phyloP scores from a whole-genome alignment of 495 filamentous ascomycete species.

The Hypoxylon fragiforme region DNA sequence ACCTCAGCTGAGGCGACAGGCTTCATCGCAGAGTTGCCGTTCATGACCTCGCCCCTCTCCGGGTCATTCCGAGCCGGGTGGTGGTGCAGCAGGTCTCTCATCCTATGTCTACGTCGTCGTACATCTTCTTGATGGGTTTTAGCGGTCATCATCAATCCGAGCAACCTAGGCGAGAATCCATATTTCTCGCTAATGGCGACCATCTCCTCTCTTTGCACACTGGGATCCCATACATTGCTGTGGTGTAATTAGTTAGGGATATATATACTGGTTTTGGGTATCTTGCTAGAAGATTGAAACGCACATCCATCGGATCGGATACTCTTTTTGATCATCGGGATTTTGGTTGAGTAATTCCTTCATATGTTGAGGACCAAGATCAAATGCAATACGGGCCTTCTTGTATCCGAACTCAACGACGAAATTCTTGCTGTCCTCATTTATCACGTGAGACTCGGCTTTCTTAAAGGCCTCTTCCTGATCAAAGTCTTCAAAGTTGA shows the following conservation, averaged over 20 bases:
- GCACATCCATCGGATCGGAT: constrained; percentile 69
- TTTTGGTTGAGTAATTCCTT: constrained; percentile 37
- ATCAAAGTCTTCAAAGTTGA: constrained; percentile 60
- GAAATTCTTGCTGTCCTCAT: constrained; percentile 61
- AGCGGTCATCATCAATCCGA: constrained; percentile 58
- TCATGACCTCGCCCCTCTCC: constrained; percentile 20
- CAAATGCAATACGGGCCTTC: constrained; percentile 62
- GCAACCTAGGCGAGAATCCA: constrained; percentile 67
- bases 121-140: constrained; percentile 13
- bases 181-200: constrained; percentile 59
- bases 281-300: constrained; percentile 20
- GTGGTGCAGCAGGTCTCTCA: constrained; percentile 3
- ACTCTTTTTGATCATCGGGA: constrained; percentile 11
- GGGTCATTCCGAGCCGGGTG: constrained; percentile 16
- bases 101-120: constrained; percentile 19
- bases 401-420: constrained; percentile 71
- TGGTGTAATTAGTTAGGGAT: constrained; percentile 10
- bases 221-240: constrained; percentile 75
- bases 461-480: constrained; percentile 48
- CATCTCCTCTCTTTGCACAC: constrained; percentile 59
- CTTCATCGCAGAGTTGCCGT: constrained; percentile 16
- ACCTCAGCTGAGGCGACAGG: constrained; percentile 10
- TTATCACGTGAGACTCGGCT: constrained; percentile 41
- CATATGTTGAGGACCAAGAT: constrained; percentile 56
- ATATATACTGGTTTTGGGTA: constrained; percentile 8